A percentile compares a stretch with the other conserved stretches of the same genome.
Evolutionary conservation across 805 yeast species (phyloP).

Genomic region (Brettanomyces anomalus): DNA sequence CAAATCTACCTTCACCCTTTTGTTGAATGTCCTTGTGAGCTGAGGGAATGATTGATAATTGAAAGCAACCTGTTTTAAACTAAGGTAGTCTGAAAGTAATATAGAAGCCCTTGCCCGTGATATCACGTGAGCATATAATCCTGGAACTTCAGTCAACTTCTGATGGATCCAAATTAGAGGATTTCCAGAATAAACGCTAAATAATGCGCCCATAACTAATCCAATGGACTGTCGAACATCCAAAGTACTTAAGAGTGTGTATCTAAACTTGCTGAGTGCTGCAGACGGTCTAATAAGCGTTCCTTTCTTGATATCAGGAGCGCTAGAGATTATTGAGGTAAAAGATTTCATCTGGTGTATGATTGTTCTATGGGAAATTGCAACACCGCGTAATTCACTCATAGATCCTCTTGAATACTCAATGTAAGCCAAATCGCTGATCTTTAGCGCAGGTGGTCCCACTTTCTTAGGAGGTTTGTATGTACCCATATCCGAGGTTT

Average conservation of each 20-base stretch:
- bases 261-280: conserved; percentile 36
- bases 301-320: conserved; percentile 27
- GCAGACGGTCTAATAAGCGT: conserved; percentile 45
- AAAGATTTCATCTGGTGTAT: conserved; percentile 81
- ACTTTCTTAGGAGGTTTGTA: conserved; percentile 49
- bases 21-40: conserved; percentile 70
- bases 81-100: conserved; percentile 76
- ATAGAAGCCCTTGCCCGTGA: conserved; percentile 65
- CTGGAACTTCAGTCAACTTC: conserved; percentile 65
- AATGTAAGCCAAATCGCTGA: conserved; percentile 83
- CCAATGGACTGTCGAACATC: conserved; percentile 81
- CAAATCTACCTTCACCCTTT: conserved; percentile 65
- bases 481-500: conserved; percentile 79
- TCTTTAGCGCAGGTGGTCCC: conserved; percentile 57
- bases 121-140: conserved; percentile 75
- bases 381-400: conserved; percentile 90
- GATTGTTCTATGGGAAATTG: conserved; percentile 80
- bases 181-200: conserved; percentile 81
- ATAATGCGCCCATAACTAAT: conserved; percentile 67
- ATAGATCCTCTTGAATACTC: conserved; percentile 86
- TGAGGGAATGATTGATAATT: conserved; percentile 89
- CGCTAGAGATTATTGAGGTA: conserved; percentile 57
- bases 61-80: conserved; percentile 81
- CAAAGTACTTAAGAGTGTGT: conserved; percentile 52
- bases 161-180: conserved; percentile 73